Evolutionary conservation across 805 yeast genomes (phyloP), one percentile per base, ranked within the genome.

Genomic region (Candida arabinofermentans): DNA sequence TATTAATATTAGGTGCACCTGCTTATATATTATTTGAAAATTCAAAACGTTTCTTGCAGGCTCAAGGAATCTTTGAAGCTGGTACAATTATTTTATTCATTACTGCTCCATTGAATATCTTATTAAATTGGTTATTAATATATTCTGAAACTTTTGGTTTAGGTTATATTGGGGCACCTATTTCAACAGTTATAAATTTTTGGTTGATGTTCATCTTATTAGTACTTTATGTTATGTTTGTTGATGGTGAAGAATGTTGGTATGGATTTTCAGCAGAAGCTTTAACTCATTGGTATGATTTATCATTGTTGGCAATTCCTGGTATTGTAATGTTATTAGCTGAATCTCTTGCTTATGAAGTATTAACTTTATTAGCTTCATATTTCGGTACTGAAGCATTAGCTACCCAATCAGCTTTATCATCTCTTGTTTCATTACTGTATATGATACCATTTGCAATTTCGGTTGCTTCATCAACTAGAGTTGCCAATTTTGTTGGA

Each of bases 1-100:
- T 80, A 6, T 66, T 81, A 24, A 63, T 80, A 12, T 54, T 80
- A 17, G 91, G 89, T n/a, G 72, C 82, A 2, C 93, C 93, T 1
- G 87, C 86, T 0, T 83, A 76, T 57, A 79, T 83, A 23, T 53
- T 83, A 5, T 77, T 75, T 51, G 93, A 85, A 61, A 80, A 79
- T 58, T 81, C 83, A 33, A 83, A 84, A 56, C 77, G 86, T 53
- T 85, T 71, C 53, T 66, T 85, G 44, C 91, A 85, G 61, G 79
- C 87, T 38, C 91, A 85, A 65, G 87, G 86, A 24, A 75, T 83
- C 10, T 85, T 83, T 65, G 88, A 83, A 58, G 91, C 91, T 1
- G 82, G 88, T 8, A 83, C 90, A 0, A 71, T 78, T 40, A 84
- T 83, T 18, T 64, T 85, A 24, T 64, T 77, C 22, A 60, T 83